A percentile compares a stretch with the other conserved stretches of the same genome.
Conservation (phyloP, 352 stramenopile species). For the Phytophthora agathidicida region DNA sequence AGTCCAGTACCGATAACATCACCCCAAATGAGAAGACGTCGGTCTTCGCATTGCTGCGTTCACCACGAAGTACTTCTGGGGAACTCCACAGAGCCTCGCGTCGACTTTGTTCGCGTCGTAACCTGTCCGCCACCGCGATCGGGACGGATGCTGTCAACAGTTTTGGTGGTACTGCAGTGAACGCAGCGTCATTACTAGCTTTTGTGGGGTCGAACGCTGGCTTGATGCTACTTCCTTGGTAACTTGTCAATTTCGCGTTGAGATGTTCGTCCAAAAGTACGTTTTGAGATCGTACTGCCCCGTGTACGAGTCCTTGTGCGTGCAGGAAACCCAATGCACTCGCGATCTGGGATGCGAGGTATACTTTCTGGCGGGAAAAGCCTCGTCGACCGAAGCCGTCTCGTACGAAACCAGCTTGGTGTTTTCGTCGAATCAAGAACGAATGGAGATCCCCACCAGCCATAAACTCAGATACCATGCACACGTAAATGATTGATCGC, state of each 20-base stretch:
- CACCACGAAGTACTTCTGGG: constrained; percentile 56
- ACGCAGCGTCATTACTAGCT: constrained; percentile 12
- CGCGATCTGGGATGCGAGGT: constrained; percentile 50
- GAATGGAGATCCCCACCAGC: constrained; percentile 51
- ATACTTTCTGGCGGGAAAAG: constrained; percentile 50
- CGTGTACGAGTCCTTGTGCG: constrained; percentile 42
- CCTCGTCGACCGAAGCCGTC: constrained; percentile 23
- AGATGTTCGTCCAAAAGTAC: constrained; percentile 35
- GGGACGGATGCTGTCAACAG: constrained; percentile 22
- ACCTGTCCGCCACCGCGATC: constrained; percentile 21
- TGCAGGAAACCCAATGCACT: constrained; percentile 61
- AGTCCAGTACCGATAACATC: constrained; percentile 61
- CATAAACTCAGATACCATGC: constrained; percentile 66
- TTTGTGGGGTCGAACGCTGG: constrained; percentile 8
- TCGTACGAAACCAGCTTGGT: constrained; percentile 15
- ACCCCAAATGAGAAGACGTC: constrained; percentile 68
- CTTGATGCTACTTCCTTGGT: constrained; percentile 24
- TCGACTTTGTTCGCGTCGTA: constrained; percentile 19
- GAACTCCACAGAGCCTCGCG: constrained; percentile 38
- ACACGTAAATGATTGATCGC: constrained; percentile 53
- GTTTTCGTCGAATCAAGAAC: constrained; percentile 40
- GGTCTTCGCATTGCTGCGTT: constrained; percentile 45
- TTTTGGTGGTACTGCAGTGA: constrained; percentile 2
- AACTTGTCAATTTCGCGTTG: constrained; percentile 62
- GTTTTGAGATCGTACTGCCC: constrained; percentile 38